Evolutionary conservation across 352 stramenopile genomes (phyloP), one percentile per base, ranked within the genome.

Genomic region (Blastocystis sp.): DNA sequence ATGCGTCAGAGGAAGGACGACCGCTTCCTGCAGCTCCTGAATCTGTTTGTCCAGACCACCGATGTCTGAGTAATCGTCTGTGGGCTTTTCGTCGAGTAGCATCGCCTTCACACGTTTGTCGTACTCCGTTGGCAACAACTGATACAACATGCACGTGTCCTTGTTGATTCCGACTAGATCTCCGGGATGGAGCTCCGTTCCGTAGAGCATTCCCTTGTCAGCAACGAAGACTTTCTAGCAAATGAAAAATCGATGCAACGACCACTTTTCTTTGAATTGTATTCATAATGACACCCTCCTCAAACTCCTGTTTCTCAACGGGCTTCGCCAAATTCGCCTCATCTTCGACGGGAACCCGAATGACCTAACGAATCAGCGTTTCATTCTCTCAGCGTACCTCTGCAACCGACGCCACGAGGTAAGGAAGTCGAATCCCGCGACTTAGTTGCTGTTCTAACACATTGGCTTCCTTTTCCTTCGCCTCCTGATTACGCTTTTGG

Each of bases 141-240:
- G 95, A 32, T 98, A 86, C 86, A 98, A 97, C 18, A 99, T 90
- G 86, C 98, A 98, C 32, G 92, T 97, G 89, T 99, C 96, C 89
- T 99, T 99, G 90, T 99, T 99, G 16, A 95, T 97, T 48, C 96
- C 96, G 1, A 99, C 94, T 9, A 99, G 88, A 87, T 99, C 96
- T 69, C 95, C 96, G 0, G 96, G 96, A 79, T 93, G 93, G 29
- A 99, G 89, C 84, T 96, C 92, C 4, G 96, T 89, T 27, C 94
- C 91, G 18, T 78, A 63, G 18, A 99, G 93, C 24, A 99, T 93
- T 14, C 96, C 96, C n/a, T 96, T 95, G 40, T 98, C 94, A 7
- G 95, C 57, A 51, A 85, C 57, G 54, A 85, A 85, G 2, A 85
- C 57, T 75, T 76, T 76, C 63, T 85, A 85, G 44, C 9, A 38